Evolutionary conservation across 129 eudicot genomes (phyloP).

Genomic region (Helichrysum umbraculigerum): DNA sequence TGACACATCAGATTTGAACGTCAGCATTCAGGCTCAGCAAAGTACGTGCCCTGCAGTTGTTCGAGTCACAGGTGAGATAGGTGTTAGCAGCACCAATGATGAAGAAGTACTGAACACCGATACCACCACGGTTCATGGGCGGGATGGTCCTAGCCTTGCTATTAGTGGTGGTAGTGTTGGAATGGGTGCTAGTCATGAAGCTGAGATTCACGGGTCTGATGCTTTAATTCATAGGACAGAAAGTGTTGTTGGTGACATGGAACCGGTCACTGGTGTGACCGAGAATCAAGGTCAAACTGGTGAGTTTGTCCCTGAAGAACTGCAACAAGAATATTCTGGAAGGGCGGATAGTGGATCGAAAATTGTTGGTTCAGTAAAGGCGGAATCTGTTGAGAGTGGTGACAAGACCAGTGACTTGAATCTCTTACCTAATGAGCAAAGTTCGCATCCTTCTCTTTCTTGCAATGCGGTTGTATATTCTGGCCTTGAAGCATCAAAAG

Average conservation of each 20-base stretch:
- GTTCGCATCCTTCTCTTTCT: constrained; percentile 81
- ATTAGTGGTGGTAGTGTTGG: constrained; percentile 91
- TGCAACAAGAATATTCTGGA: constrained; percentile 70
- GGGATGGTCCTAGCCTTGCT: constrained; percentile 76
- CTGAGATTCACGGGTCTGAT: constrained; percentile 87
- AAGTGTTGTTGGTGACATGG: constrained; percentile 84
- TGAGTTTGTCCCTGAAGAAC: constrained; percentile 75
- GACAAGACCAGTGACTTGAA: constrained; percentile 68
- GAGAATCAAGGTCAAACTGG: constrained; percentile 89
- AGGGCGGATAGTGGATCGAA: constrained; percentile 93
- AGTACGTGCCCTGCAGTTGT: constrained; percentile 64
- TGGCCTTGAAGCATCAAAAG: constrained; percentile 82
- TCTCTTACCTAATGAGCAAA: constrained; percentile 52
- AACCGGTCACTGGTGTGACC: constrained; percentile 68
- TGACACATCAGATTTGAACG: constrained; percentile 76
- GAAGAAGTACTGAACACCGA: constrained; percentile 78
- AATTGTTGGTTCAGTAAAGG: constrained; percentile 77
- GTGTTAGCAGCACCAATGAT: constrained; percentile 84
- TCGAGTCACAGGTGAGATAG: constrained; percentile 63
- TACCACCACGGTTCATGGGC: constrained; percentile 54
- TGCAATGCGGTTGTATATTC: constrained; percentile 91
- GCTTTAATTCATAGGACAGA: constrained; percentile 62
- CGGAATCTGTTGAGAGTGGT: constrained; percentile 84
- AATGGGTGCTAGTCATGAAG: constrained; percentile 97
- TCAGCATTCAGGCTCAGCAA: constrained; percentile 78